Evolutionary conservation across 2,329 filamentous ascomycete genomes (phyloP).

Genomic region (Apiospora phragmitis): DNA sequence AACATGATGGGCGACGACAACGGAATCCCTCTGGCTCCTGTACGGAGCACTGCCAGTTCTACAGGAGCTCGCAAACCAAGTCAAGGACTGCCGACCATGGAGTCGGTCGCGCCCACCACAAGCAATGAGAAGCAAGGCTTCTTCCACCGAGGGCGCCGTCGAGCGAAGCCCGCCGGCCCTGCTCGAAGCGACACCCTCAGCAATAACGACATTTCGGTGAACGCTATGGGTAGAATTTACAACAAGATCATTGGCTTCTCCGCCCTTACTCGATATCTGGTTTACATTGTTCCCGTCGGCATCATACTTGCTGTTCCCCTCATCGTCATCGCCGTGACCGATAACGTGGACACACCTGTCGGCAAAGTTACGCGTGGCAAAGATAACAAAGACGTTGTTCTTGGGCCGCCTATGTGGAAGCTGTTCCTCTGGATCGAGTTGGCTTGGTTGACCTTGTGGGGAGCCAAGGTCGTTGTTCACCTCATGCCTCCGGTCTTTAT

Average conservation of each 20-base stretch:
- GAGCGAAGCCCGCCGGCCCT: constrained; percentile 38
- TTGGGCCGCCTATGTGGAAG: constrained; percentile 54
- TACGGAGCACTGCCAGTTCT: constrained; percentile 56
- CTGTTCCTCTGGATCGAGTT: constrained; percentile 71
- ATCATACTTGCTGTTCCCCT: constrained; percentile 63
- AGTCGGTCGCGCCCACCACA: constrained; percentile 31
- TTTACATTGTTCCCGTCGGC: constrained; percentile 67
- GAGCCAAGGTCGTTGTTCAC: constrained; percentile 64
- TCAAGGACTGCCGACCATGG: constrained; percentile 35
- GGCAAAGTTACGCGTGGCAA: constrained; percentile 29
- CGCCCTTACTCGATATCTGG: constrained; percentile 63
- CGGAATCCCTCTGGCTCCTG: constrained; percentile 56
- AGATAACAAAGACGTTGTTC: constrained; percentile 22
- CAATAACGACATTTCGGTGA: constrained; percentile 56
- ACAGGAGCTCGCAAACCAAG: constrained; percentile 53
- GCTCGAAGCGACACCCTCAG: constrained; percentile 46
- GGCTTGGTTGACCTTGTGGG: constrained; percentile 68
- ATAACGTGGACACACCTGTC: constrained; percentile 39
- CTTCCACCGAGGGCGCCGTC: constrained; percentile 51
- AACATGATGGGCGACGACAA: constrained; percentile 17
- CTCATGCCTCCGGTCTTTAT: constrained; percentile 63
- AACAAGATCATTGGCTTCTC: constrained; percentile 64
- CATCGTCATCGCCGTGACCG: constrained; percentile 52
- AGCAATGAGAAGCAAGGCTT: constrained; percentile 48
- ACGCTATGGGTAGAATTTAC: constrained; percentile 66